phyloP scores from a whole-genome alignment of 2,329 filamentous ascomycete species.

The Teratosphaeria viscida region DNA sequence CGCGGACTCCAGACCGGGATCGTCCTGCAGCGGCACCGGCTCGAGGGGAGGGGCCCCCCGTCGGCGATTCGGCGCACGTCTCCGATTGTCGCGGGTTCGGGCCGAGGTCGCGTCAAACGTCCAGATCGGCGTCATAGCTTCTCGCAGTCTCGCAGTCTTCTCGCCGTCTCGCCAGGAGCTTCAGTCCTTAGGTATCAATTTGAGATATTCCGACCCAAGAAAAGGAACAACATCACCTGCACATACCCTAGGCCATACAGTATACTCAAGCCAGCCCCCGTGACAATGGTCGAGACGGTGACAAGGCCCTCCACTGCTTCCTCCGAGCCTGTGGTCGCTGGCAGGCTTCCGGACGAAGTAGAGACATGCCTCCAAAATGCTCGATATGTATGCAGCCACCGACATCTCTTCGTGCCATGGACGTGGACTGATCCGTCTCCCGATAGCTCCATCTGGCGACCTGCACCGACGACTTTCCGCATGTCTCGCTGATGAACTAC shows the following conservation, averaged over 20 bases:
- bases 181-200: neutral
- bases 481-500: conserved; percentile 98
- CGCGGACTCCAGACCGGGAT: neutral
- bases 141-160: neutral
- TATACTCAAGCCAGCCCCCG: neutral
- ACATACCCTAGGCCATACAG: no score
- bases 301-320: conserved; percentile 47
- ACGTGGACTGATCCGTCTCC: neutral
- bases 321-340: conserved; percentile 59
- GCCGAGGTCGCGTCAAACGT: neutral
- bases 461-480: conserved; percentile 69
- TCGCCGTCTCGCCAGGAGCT: neutral
- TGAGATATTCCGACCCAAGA: neutral
- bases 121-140: neutral
- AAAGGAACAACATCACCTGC: neutral
- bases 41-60: no score
- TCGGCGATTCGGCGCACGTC: neutral
- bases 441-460: conserved; percentile 86
- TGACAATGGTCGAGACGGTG: conserved; percentile 5
- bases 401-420: neutral
- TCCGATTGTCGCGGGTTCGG: neutral
- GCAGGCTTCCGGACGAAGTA: conserved; percentile 69
- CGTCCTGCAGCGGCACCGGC: neutral
- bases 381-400: conserved; percentile 60
- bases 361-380: conserved; percentile 87